phyloP scores from a whole-genome alignment of 768 basidiomycete species.

The Glaciozyma antarctica region DNA sequence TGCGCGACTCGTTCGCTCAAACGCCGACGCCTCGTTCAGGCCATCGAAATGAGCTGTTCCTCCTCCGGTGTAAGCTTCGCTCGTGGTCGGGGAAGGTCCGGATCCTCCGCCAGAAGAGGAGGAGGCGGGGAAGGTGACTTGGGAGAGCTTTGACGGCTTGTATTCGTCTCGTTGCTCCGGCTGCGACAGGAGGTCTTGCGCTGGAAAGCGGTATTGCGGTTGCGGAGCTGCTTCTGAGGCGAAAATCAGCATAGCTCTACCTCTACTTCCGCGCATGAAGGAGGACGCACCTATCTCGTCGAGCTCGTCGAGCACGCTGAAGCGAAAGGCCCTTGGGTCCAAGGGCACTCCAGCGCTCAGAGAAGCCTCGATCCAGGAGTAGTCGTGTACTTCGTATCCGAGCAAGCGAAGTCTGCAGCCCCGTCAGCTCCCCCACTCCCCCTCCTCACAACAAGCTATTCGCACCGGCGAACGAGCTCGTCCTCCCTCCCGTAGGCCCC shows the following conservation, averaged over 20 bases:
- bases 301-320: neutral
- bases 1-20: neutral
- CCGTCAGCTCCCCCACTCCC: neutral
- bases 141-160: too few species aligned
- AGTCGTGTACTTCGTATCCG: neutral
- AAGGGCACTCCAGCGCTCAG: neutral
- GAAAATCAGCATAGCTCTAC: too few species aligned
- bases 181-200: too few species aligned
- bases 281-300: neutral
- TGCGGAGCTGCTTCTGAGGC: too few species aligned
- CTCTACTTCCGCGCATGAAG: neutral
- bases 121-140: too few species aligned
- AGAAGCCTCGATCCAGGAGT: neutral
- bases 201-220: too few species aligned
- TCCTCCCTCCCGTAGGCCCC: neutral
- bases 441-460: neutral
- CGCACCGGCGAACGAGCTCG: neutral
- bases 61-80: too few species aligned
- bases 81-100: too few species aligned
- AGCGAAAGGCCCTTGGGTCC: neutral
- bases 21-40: neutral
- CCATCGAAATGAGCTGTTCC: too few species aligned
- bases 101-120: too few species aligned
- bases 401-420: neutral
- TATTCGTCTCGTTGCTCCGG: too few species aligned